Evolutionary conservation across 495 filamentous ascomycete genomes (phyloP).

Genomic region (Aspergillus incahuasiensis): DNA sequence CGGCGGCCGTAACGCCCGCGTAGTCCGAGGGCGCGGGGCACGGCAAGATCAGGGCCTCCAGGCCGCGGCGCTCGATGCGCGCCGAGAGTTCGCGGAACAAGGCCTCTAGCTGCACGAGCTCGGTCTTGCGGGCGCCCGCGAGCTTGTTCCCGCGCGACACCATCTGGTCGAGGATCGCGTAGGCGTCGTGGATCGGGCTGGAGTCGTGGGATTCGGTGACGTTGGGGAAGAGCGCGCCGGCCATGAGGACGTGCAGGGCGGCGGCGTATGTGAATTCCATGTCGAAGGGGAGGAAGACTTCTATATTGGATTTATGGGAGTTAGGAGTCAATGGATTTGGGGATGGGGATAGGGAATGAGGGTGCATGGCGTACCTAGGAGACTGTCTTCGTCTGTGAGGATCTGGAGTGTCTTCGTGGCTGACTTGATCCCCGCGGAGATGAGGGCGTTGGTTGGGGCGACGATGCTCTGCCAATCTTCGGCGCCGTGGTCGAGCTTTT

Average conservation of each 20-base stretch:
- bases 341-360: neutral
- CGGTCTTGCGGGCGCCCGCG: slow-evolving; percentile 25
- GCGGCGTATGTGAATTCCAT: slow-evolving; percentile 36
- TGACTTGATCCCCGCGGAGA: slow-evolving; percentile 35
- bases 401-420: slow-evolving; percentile 33
- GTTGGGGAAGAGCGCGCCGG: slow-evolving; percentile 28
- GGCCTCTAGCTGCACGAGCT: slow-evolving; percentile 21
- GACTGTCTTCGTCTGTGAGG: slow-evolving; percentile 25
- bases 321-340: neutral
- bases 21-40: neutral
- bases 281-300: slow-evolving; percentile 38
- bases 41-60: neutral
- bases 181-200: slow-evolving; percentile 16
- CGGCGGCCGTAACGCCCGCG: neutral
- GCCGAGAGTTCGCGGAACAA: slow-evolving; percentile 21
- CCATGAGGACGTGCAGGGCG: slow-evolving; percentile 29
- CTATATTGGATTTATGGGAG: slow-evolving; percentile 15
- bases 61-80: neutral
- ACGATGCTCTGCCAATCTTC: slow-evolving; percentile 28
- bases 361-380: slow-evolving; percentile 24
- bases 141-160: slow-evolving; percentile 28
- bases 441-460: slow-evolving; percentile 24
- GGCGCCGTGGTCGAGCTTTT: slow-evolving; percentile 20
- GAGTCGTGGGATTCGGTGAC: slow-evolving; percentile 14
- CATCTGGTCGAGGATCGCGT: slow-evolving; percentile 36